Evolutionary conservation across 108 stramenopile genomes (phyloP).

Genomic region (Parmales sp.): DNA sequence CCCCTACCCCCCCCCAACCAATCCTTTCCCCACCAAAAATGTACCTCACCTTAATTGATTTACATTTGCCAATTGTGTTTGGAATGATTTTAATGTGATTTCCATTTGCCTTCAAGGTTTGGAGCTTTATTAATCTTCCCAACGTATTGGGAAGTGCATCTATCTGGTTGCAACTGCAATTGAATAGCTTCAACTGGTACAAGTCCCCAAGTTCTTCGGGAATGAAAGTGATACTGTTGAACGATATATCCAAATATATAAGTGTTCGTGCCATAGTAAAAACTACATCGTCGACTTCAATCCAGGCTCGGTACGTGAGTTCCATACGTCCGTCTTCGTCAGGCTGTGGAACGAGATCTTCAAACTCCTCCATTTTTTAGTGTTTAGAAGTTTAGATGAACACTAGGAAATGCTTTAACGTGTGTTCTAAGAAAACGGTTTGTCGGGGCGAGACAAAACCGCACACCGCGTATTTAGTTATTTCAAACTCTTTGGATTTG

Average conservation of each 20-base stretch:
- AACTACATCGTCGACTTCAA: slow-evolving; percentile 11
- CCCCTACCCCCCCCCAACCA: too few species aligned
- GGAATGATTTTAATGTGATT: not conserved
- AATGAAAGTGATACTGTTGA: not conserved
- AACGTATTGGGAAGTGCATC: not conserved
- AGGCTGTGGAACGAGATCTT: slow-evolving; percentile 13
- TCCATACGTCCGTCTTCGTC: slow-evolving; percentile 9
- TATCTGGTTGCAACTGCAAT: slow-evolving; percentile 4
- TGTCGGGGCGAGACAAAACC: too few species aligned
- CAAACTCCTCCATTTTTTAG: slow-evolving; percentile 12
- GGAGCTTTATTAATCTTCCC: not conserved
- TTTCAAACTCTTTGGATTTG: too few species aligned
- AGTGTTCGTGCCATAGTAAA: slow-evolving; percentile 11
- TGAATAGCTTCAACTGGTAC: slow-evolving; percentile 1
- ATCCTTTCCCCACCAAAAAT: too few species aligned
- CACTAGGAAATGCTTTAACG: too few species aligned
- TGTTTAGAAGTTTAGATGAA: too few species aligned
- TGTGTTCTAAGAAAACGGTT: too few species aligned
- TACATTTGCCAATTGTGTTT: slow-evolving; percentile 6
- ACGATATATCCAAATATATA: not conserved
- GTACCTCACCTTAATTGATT: not conserved
- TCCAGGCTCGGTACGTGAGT: slow-evolving; percentile 15
- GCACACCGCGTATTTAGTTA: too few species aligned
- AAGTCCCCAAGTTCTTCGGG: slow-evolving; percentile 10
- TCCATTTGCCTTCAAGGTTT: not conserved